Percentiles rank a stretch among this genome's conserved stretches.
These are phyloP conservation scores for Hordeum pubiflorum DNA, from an alignment of 202 grass and related monocot species.

Conservation along the genomic window DNA sequence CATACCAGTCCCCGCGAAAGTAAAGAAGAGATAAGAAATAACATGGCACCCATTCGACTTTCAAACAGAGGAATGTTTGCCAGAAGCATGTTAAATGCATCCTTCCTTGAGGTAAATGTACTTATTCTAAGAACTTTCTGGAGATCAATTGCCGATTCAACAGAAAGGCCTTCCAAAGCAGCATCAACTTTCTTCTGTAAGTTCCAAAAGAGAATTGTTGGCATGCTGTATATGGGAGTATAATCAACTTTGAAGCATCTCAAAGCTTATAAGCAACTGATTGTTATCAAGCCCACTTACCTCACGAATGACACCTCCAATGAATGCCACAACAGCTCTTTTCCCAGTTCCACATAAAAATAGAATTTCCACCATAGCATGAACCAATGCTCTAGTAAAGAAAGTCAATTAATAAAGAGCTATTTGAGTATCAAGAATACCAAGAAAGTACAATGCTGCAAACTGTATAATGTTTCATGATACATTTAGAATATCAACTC, in stretches of 20 bases:
- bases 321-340: conserved; percentile 53
- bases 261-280: conserved; percentile 29
- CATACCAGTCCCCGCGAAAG: conserved; percentile 92
- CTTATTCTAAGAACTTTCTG: conserved; percentile 72
- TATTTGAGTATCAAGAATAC: conserved; percentile 32
- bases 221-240: conserved; percentile 11
- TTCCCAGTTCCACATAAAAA: conserved; percentile 81
- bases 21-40: conserved; percentile 91
- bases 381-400: conserved; percentile 84
- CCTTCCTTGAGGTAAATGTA: conserved; percentile 57
- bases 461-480: background rate
- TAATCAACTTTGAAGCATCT: conserved; percentile 24
- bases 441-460: conserved; percentile 12
- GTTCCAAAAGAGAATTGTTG: conserved; percentile 29
- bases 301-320: conserved; percentile 39
- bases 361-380: conserved; percentile 95
- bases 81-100: conserved; percentile 60
- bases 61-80: conserved; percentile 66
- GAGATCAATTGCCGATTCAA: conserved; percentile 86
- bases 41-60: conserved; percentile 80
- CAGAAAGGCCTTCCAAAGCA: conserved; percentile 72
- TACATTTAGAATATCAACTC: background rate
- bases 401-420: background rate
- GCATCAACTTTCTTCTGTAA: conserved; percentile 47
- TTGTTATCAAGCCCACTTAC: conserved; percentile 43